These are phyloP conservation scores for Panaeolus cyanescens DNA, from an alignment of 768 basidiomycete species.

Conservation along the genomic window DNA sequence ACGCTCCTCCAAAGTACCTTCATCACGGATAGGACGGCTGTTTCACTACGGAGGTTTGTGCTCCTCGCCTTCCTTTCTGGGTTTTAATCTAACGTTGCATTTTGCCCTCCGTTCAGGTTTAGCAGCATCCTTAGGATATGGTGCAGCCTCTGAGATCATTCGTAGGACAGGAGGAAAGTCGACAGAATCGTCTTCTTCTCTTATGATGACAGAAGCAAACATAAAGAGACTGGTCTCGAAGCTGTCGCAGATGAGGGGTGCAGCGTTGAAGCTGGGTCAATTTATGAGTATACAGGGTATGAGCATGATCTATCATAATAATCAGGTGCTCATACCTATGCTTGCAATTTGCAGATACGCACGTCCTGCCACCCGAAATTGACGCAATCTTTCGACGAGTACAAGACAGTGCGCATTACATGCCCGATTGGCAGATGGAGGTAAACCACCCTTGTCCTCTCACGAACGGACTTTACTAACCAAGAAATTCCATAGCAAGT, in stretches of 20 bases:
- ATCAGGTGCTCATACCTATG: background rate
- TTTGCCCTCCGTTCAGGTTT: slow-evolving; percentile 55
- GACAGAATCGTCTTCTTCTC: slow-evolving; percentile 38
- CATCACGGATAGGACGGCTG: slow-evolving; percentile 83
- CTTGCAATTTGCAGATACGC: slow-evolving; percentile 64
- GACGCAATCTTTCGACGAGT: slow-evolving; percentile 89
- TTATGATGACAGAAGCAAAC: slow-evolving; percentile 92
- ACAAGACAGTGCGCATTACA: slow-evolving; percentile 95
- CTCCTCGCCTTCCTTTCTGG: background rate
- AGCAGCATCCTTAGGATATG: slow-evolving; percentile 85
- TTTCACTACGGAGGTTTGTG: slow-evolving; percentile 89
- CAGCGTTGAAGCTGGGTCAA: slow-evolving; percentile 94
- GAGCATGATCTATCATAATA: background rate
- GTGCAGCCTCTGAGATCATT: slow-evolving; percentile 85
- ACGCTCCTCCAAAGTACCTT: slow-evolving; percentile 87
- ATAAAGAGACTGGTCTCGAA: slow-evolving; percentile 88
- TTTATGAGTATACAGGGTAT: slow-evolving; percentile 94
- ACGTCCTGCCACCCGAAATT: slow-evolving; percentile 83
- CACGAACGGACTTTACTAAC: background rate
- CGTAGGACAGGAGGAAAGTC: slow-evolving; percentile 59
- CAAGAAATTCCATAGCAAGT: slow-evolving; percentile 52
- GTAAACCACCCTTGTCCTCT: slow-evolving; percentile 37
- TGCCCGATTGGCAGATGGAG: slow-evolving; percentile 99
- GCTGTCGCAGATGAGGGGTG: slow-evolving; percentile 94
- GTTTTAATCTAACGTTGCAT: background rate